These are phyloP conservation scores for Plasmodium malariae DNA, from an alignment of 169 alveolate genomes.

Conservation along the genomic window DNA sequence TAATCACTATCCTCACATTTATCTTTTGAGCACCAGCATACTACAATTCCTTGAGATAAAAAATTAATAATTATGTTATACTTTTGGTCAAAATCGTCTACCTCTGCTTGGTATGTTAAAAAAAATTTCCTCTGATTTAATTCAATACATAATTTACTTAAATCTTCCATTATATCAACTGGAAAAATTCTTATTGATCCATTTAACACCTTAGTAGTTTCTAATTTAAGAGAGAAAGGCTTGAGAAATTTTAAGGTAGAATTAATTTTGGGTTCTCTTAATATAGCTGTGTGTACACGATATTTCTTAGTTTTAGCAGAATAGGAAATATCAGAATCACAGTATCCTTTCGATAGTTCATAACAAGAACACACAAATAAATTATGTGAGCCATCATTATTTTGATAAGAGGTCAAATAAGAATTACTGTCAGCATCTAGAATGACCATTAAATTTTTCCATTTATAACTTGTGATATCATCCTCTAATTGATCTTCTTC, in stretches of 20 bases:
- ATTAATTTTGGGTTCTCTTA: slow-evolving; percentile 46
- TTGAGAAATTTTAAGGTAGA: slow-evolving; percentile 33
- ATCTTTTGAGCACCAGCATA: slow-evolving; percentile 64
- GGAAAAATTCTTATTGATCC: slow-evolving; percentile 64
- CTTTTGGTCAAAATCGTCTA: slow-evolving; percentile 33
- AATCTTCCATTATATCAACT: slow-evolving; percentile 57
- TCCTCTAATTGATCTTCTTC: slow-evolving; percentile 19
- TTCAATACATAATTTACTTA: slow-evolving; percentile 58
- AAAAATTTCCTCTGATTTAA: slow-evolving; percentile 21
- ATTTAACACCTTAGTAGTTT: slow-evolving; percentile 37
- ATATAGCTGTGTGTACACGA: slow-evolving; percentile 40
- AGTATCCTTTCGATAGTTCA: slow-evolving; percentile 37
- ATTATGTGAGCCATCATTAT: slow-evolving; percentile 29
- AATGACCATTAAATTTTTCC: slow-evolving; percentile 34
- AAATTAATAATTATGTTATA: slow-evolving; percentile 39
- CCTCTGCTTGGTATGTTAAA: slow-evolving; percentile 6
- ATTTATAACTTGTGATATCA: slow-evolving; percentile 10
- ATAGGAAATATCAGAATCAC: slow-evolving; percentile 25
- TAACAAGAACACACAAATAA: slow-evolving; percentile 56
- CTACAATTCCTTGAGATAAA: slow-evolving; percentile 46
- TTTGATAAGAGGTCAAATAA: slow-evolving; percentile 31
- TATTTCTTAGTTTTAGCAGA: slow-evolving; percentile 15
- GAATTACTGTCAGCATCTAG: slow-evolving; percentile 50
- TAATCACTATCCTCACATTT: slow-evolving; percentile 51
- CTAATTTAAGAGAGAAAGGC: slow-evolving; percentile 45